Conservation (phyloP, 495 filamentous ascomycete species). For the Beverwykella pulmonaria region DNA sequence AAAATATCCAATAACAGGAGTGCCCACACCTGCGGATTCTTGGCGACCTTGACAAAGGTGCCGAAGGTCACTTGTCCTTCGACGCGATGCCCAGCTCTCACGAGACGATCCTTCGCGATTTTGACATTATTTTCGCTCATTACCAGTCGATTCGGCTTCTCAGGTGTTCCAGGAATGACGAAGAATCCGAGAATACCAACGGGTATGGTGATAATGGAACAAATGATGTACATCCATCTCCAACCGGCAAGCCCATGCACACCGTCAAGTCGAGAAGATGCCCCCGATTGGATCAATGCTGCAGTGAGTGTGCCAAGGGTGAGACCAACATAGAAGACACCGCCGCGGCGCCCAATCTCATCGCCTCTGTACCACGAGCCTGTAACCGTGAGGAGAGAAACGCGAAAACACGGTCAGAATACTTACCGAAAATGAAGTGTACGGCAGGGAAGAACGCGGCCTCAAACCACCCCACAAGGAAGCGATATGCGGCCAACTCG, state of each 20-base stretch:
- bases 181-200: slow-evolving; percentile 52
- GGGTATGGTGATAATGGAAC: slow-evolving; percentile 54
- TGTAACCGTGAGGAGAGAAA: not conserved
- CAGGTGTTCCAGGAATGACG: slow-evolving; percentile 49
- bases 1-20: slow-evolving; percentile 53
- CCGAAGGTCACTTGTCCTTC: slow-evolving; percentile 42
- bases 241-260: slow-evolving; percentile 55
- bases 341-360: slow-evolving; percentile 50
- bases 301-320: slow-evolving; percentile 55
- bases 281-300: slow-evolving; percentile 55
- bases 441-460: slow-evolving; percentile 52
- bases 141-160: slow-evolving; percentile 51
- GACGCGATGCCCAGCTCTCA: slow-evolving; percentile 43
- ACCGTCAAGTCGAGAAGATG: slow-evolving; percentile 50
- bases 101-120: slow-evolving; percentile 45
- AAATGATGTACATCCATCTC: slow-evolving; percentile 61
- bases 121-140: slow-evolving; percentile 49
- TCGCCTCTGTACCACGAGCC: slow-evolving; percentile 42
- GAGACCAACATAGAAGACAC: slow-evolving; percentile 54
- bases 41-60: slow-evolving; percentile 42
- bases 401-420: not conserved
- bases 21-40: slow-evolving; percentile 43
- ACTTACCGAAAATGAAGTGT: slow-evolving; percentile 52
- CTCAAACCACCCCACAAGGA: slow-evolving; percentile 46
- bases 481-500: slow-evolving; percentile 26